Evolutionary conservation across 169 alveolate species (phyloP).

Genomic region (Plasmodium chabaudi): DNA sequence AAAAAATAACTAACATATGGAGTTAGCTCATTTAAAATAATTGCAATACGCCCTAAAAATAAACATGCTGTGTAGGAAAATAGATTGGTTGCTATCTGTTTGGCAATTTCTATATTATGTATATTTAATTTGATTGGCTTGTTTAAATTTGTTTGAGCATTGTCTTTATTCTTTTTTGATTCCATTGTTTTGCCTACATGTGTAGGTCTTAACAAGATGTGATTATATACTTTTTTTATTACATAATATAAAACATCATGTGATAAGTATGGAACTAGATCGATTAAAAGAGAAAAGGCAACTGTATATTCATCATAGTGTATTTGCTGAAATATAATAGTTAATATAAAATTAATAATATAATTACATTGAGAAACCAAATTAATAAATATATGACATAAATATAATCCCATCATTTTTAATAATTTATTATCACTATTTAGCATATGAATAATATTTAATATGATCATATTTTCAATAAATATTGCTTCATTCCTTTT

Average conservation of each 20-base stretch:
- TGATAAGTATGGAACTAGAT: conserved; percentile 7
- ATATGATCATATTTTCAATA: conserved; percentile 11
- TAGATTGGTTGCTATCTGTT: not conserved
- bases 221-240: conserved; percentile 17
- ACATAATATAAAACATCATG: conserved; percentile 48
- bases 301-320: conserved; percentile 31
- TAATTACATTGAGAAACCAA: conserved; percentile 15
- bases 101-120: not conserved
- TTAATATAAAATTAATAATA: conserved; percentile 8
- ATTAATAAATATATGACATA: conserved; percentile 27
- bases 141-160: not conserved
- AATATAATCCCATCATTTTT: conserved; percentile 4
- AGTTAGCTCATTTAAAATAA: conserved; percentile 12
- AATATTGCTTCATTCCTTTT: conserved; percentile 44
- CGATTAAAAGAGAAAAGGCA: conserved; percentile 12
- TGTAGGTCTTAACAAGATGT: not conserved
- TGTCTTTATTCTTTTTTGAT: not conserved
- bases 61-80: conserved; percentile 18
- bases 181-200: not conserved
- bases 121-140: not conserved
- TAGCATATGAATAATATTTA: conserved; percentile 24
- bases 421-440: conserved; percentile 16
- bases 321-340: conserved; percentile 13
- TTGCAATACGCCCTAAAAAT: conserved; percentile 26
- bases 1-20: conserved; percentile 60